A percentile compares a stretch with the other conserved stretches of the same genome.
phyloP scores from a whole-genome alignment of 352 stramenopile species.

The Ophiocytium majus region DNA sequence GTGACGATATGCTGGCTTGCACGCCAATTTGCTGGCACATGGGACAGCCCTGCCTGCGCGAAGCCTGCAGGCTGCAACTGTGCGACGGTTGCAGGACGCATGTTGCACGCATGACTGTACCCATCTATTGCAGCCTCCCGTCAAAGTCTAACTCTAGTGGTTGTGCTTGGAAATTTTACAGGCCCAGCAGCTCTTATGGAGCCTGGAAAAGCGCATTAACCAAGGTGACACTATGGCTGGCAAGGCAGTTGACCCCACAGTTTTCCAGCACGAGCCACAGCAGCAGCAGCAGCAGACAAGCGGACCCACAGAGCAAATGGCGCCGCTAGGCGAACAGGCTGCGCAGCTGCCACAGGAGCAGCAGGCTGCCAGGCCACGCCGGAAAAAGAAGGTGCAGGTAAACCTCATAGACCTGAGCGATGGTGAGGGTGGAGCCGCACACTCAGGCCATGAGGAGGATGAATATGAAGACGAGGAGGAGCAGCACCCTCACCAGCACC shows the following conservation, averaged over 20 bases:
- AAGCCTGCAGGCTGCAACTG: too few relatives aligned
- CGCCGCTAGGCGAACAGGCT: constrained; percentile 16
- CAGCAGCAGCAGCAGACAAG: background rate
- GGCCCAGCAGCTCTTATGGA: constrained; percentile 17
- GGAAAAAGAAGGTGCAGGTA: background rate
- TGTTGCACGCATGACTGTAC: too few relatives aligned
- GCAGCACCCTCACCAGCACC: background rate
- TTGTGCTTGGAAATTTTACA: too few relatives aligned
- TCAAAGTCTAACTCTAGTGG: too few relatives aligned
- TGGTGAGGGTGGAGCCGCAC: background rate
- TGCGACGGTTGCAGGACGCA: too few relatives aligned
- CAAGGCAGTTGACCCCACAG: background rate
- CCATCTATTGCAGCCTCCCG: too few relatives aligned
- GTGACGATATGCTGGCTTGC: too few relatives aligned
- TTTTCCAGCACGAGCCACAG: background rate
- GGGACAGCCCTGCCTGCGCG: too few relatives aligned
- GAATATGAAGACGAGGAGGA: background rate
- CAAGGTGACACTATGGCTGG: background rate
- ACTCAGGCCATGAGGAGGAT: background rate
- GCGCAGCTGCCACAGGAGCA: background rate
- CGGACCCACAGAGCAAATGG: background rate
- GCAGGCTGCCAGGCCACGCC: background rate
- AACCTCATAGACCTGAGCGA: constrained; percentile 24
- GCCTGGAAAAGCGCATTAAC: background rate
- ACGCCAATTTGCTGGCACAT: too few relatives aligned